Evolutionary conservation across 441 rosid species (phyloP).

Genomic region (Populus hybrid): DNA sequence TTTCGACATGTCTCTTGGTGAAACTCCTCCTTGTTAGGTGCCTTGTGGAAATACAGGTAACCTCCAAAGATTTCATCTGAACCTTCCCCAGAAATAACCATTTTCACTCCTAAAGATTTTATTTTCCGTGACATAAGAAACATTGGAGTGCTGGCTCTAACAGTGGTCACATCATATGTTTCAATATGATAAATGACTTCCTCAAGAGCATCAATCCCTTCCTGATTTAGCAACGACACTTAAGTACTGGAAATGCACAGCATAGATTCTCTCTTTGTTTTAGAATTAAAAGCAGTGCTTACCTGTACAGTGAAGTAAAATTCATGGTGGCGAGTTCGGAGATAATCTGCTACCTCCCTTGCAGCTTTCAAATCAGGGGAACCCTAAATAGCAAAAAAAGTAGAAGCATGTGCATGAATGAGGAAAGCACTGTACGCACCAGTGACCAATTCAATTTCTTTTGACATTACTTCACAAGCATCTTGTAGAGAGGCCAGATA

Average conservation of each 20-base stretch:
- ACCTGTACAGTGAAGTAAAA: slow-evolving; percentile 97
- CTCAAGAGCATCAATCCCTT: slow-evolving; percentile 95
- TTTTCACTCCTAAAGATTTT: slow-evolving; percentile 96
- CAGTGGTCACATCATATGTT: slow-evolving; percentile 95
- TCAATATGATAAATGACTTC: slow-evolving; percentile 96
- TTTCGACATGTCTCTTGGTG: slow-evolving; percentile 95
- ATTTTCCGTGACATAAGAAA: slow-evolving; percentile 99
- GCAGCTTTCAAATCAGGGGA: slow-evolving; percentile 96
- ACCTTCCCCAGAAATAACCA: slow-evolving; percentile 99
- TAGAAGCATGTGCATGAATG: slow-evolving; percentile 1
- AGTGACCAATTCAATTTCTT: not conserved
- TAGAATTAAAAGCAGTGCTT: slow-evolving; percentile 11
- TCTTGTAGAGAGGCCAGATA: not conserved
- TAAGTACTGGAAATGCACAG: not conserved
- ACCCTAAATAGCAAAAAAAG: slow-evolving; percentile 49
- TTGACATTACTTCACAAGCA: not conserved
- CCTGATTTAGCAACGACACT: slow-evolving; percentile 46
- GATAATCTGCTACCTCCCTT: slow-evolving; percentile 95
- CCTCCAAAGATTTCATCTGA: slow-evolving; percentile 99
- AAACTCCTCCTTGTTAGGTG: slow-evolving; percentile 94
- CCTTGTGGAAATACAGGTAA: slow-evolving; percentile 95
- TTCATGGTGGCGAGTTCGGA: slow-evolving; percentile 94
- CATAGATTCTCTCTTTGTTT: slow-evolving; percentile 5
- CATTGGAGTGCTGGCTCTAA: slow-evolving; percentile 99
- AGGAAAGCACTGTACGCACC: not conserved